These are phyloP conservation scores for Kodamaea sp. DNA, from an alignment of 1,139 yeast species.

Conservation along the genomic window DNA sequence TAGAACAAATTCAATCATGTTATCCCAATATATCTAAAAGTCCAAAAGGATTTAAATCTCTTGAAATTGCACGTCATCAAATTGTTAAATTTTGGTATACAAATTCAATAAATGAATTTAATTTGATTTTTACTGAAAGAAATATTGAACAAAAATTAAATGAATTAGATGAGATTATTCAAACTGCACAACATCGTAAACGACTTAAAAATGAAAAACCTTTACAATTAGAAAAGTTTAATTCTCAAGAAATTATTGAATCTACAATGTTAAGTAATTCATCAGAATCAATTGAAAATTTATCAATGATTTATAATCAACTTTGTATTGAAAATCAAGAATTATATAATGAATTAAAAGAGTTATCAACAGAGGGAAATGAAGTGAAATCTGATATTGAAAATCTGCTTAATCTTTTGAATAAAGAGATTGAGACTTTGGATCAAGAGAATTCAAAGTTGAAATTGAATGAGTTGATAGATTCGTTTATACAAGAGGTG, in stretches of 20 bases:
- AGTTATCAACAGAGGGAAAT: conserved; percentile 21
- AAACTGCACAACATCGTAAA: conserved; percentile 43
- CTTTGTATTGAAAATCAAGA: conserved; percentile 35
- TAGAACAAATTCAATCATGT: conserved; percentile 60
- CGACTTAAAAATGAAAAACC: conserved; percentile 18
- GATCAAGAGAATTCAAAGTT: conserved; percentile 20
- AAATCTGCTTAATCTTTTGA: conserved; percentile 21
- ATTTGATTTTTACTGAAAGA: conserved; percentile 61
- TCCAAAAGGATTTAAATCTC: conserved; percentile 47
- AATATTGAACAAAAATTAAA: conserved; percentile 54
- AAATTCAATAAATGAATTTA: conserved; percentile 60
- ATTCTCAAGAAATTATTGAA: conserved; percentile 34
- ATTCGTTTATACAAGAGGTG: conserved; percentile 1
- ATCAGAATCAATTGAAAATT: conserved; percentile 24
- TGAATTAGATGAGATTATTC: conserved; percentile 63
- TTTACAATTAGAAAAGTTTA: conserved; percentile 28
- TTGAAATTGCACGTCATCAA: conserved; percentile 59
- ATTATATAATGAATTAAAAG: conserved; percentile 23
- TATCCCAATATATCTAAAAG: conserved; percentile 58
- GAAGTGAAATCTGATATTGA: conserved; percentile 22
- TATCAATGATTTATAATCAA: conserved; percentile 37
- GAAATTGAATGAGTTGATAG: conserved; percentile 24
- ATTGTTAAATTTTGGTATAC: conserved; percentile 59
- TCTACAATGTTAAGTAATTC: conserved; percentile 27
- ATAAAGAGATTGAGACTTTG: conserved; percentile 29